Evolutionary conservation across 75 land plant species (phyloP).

Genomic region (Chamaecyparis obtusa): DNA sequence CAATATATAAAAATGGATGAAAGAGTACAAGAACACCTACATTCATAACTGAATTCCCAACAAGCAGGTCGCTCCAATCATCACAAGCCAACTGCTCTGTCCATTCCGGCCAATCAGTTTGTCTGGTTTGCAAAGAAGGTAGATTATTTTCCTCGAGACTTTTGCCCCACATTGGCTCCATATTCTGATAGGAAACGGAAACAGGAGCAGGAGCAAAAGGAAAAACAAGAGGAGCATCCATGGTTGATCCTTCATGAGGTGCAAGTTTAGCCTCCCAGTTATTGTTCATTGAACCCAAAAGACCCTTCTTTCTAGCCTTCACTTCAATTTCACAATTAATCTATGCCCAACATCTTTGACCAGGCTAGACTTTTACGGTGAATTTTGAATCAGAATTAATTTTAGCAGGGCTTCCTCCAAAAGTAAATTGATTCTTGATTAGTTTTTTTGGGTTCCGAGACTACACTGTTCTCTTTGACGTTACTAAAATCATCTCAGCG

Average conservation of each 20-base stretch:
- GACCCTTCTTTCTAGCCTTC: background rate
- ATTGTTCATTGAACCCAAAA: background rate
- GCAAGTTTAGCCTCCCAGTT: background rate
- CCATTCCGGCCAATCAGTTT: background rate
- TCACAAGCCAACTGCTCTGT: background rate
- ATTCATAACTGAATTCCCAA: background rate
- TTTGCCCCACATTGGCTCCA: background rate
- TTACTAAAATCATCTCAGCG: too few relatives aligned
- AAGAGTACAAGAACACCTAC: background rate
- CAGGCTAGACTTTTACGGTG: background rate
- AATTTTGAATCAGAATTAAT: background rate
- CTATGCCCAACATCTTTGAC: background rate
- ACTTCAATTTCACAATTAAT: background rate
- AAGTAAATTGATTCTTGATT: background rate
- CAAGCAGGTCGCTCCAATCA: constrained; percentile 4
- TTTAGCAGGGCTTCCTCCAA: background rate
- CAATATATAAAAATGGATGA: background rate
- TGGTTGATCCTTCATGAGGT: constrained; percentile 4
- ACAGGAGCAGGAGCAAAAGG: background rate
- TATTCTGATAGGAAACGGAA: background rate
- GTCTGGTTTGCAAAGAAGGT: background rate
- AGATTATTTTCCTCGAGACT: background rate
- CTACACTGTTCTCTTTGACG: background rate
- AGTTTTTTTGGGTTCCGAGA: background rate
- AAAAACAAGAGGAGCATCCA: background rate